These are phyloP conservation scores for Mucor ambiguus DNA, from an alignment of 371 early-diverging fungal genomes.

Conservation along the genomic window DNA sequence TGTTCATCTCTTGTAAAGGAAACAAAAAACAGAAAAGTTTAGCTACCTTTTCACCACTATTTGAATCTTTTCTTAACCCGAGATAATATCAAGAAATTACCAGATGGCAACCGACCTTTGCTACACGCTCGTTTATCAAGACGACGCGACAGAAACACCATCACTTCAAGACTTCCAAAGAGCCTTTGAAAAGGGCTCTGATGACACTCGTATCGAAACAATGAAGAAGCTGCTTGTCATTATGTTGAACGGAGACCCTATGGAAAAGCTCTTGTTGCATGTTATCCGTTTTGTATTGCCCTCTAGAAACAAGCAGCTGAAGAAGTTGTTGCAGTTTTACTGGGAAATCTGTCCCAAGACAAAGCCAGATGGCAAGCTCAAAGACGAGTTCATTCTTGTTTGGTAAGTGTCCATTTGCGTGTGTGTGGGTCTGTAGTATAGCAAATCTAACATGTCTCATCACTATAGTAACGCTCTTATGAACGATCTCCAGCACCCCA, in stretches of 20 bases:
- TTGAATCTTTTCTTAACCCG: not conserved
- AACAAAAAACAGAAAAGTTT: not conserved
- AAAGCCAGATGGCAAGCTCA: slow-evolving; percentile 89
- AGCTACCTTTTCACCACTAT: not conserved
- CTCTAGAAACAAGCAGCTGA: slow-evolving; percentile 89
- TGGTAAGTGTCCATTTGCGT: slow-evolving; percentile 61
- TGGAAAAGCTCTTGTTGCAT: slow-evolving; percentile 91
- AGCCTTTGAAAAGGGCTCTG: slow-evolving; percentile 89
- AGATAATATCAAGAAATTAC: not conserved
- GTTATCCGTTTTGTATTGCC: slow-evolving; percentile 97
- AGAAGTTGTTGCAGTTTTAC: slow-evolving; percentile 94
- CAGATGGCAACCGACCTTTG: slow-evolving; percentile 60
- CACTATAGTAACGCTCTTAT: slow-evolving; percentile 89
- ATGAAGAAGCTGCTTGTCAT: slow-evolving; percentile 89
- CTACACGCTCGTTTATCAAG: slow-evolving; percentile 72
- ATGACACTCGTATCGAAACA: slow-evolving; percentile 89
- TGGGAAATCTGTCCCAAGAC: slow-evolving; percentile 97
- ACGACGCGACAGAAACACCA: slow-evolving; percentile 66
- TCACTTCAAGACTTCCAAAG: slow-evolving; percentile 72
- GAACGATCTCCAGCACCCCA: slow-evolving; percentile 98
- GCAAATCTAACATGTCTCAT: not conserved
- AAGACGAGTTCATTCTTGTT: slow-evolving; percentile 96
- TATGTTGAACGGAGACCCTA: slow-evolving; percentile 93
- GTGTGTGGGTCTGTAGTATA: not conserved
- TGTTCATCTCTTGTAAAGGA: not conserved